Base-by-base conservation (phyloP, 257 asterid genomes). In the Fraxinus pennsylvanica region DNA sequence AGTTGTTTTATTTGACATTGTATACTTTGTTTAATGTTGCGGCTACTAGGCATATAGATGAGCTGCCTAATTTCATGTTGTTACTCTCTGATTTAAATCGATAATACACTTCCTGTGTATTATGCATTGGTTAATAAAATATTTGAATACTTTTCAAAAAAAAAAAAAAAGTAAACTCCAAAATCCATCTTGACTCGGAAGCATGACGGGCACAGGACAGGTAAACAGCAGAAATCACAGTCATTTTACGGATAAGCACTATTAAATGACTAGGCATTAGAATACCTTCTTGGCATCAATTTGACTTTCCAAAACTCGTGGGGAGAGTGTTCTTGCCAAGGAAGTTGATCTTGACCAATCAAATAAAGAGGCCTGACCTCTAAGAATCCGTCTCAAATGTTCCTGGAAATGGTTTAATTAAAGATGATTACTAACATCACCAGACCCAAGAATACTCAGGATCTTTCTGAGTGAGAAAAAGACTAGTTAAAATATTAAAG, bases 281-380 rank as follows among this genome's bases (percentile, higher is more conserved):
- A 54, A 38, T 85, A 93, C 99, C 99, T 96, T 96, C 88, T 93
- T 93, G 79, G 98, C 98, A 86, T 93, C 98, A 84, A 93, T 89
- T 88, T 93, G 99, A 81, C 97, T 96, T 90, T 93, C 99, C 92
- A 96, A 85, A 84, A 93, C 96, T 78, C 97, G 91, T 45, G 99
- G 98, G 81, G 99, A 96, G 59, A 96, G 92, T 69, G 98, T 93
- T 84, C 94, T 91, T 7, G 98, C 97, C 88, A 96, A 86, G 80
- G 97, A 94, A 83, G 92, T 87, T 41, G 98, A 92, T 84, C 98
- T 92, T 78, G 99, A 93, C 98, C 98, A 92, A 88, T 92, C 98
- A 86, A 96, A 96, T 43, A 93, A 82, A 27, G 98, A 92, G 57
- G 97, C 90, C 86, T 93, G 98, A 76, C 99, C 98, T 85, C 99